Base-by-base conservation (phyloP, 1,139 yeast genomes). In the Hansenula sp. region DNA sequence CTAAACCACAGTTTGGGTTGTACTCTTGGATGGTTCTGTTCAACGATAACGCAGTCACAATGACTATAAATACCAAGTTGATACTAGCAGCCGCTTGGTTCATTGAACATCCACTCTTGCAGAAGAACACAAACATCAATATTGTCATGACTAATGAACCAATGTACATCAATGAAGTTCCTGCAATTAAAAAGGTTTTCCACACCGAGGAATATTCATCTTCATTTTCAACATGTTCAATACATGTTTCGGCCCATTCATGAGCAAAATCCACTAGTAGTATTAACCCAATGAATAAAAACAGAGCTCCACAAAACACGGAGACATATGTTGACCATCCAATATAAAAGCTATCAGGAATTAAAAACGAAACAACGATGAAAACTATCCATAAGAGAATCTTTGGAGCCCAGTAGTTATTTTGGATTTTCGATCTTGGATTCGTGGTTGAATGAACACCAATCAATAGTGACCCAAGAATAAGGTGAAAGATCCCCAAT, bases 201-300 rank as follows among this genome's bases (percentile, higher is more conserved):
- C 98, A 92, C 51, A 86, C 75, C 3, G 58, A 44, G 3, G 69
- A 55, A 40, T 79, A 76, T 38, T 90, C 83, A 47, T 90, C 96
- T 51, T 85, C 94, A 50, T 77, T 72, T 60, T 92, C 97, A 37
- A 92, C 88, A 55, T 88, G 87, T 51, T 84, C 92, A 42, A 92
- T 74, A 60, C 98, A 94, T 11, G 85, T 87, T 56, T 94, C 99
- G 0, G 98, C 97, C 97, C 97, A 94, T 45, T 94, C 94, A 63
- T 94, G 98, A 12, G 98, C 97, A 71, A 89, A 92, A 62, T 94
- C 98, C 25, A 94, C 97, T 40, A 94, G 66, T 38, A 94, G 70
- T 11, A 94, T 86, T 44, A 94, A 71, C 0, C 98, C 98, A 47
- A 92, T 88, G 9, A 94, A 82, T 29, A 92, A 74, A 62, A 94